Conservation (phyloP, 805 yeast genomes). For the Komagataella kurtzmanii region DNA sequence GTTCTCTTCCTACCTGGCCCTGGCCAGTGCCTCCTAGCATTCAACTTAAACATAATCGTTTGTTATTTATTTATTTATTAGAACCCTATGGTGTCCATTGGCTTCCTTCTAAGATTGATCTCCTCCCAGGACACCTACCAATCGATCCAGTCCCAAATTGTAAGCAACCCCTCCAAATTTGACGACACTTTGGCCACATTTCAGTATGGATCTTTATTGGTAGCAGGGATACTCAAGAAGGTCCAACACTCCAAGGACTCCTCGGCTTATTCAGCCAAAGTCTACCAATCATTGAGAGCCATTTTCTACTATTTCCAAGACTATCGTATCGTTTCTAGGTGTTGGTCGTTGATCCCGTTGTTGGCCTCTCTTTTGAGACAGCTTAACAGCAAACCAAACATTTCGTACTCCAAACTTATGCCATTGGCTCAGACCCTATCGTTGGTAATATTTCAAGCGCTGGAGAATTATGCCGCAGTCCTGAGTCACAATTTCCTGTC, state of each 20-base stretch:
- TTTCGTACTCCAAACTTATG: neutral
- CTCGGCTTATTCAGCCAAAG: neutral
- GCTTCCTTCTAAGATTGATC: neutral
- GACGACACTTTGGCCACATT: neutral
- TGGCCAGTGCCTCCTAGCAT: neutral
- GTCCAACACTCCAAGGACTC: neutral
- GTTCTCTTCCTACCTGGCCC: neutral
- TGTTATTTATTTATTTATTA: too few species aligned
- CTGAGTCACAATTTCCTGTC: neutral
- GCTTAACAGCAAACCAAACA: neutral
- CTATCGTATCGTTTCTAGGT: neutral
- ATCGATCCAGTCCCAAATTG: neutral
- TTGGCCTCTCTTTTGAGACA: neutral
- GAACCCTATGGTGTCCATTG: neutral
- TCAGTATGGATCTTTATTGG: neutral
- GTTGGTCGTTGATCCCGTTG: neutral
- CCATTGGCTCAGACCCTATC: neutral
- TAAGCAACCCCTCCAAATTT: neutral
- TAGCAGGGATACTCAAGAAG: neutral
- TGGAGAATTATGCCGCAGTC: neutral
- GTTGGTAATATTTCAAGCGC: neutral
- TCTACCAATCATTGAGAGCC: neutral
- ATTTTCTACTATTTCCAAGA: neutral
- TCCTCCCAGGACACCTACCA: neutral
- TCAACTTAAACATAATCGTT: neutral